Percentiles rank a stretch among this genome's conserved stretches.
These are phyloP conservation scores for Suillus cothurnatus DNA, from an alignment of 768 basidiomycete genomes.

Conservation along the genomic window DNA sequence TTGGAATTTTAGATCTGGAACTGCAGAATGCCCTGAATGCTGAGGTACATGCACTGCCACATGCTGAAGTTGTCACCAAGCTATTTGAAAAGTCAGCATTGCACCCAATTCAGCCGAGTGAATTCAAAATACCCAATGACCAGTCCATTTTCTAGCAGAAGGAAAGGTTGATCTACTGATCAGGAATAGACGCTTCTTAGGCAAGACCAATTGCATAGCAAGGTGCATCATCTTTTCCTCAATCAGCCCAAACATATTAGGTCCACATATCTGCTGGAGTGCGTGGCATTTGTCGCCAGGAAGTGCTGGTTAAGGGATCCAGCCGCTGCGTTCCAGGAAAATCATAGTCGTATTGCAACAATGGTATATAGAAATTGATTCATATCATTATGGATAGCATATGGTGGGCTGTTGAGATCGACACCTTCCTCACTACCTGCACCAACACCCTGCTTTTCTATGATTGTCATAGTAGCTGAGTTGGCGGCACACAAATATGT, in stretches of 20 bases:
- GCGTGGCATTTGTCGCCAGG: slow-evolving; percentile 74
- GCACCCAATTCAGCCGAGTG: neutral
- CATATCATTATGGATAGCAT: slow-evolving; percentile 72
- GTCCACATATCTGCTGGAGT: slow-evolving; percentile 60
- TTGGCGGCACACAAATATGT: slow-evolving; percentile 45
- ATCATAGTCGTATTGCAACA: neutral
- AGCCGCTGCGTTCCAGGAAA: slow-evolving; percentile 36
- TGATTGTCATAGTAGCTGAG: slow-evolving; percentile 8
- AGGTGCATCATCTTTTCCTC: slow-evolving; percentile 67
- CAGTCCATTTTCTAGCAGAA: slow-evolving; percentile 68
- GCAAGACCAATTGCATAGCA: slow-evolving; percentile 53
- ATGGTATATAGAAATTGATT: neutral
- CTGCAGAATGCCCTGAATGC: slow-evolving; percentile 82
- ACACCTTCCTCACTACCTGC: slow-evolving; percentile 49
- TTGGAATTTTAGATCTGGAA: slow-evolving; percentile 85
- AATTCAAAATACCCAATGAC: slow-evolving; percentile 58
- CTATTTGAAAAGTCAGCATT: slow-evolving; percentile 31
- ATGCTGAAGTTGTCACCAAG: slow-evolving; percentile 78
- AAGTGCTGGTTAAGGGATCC: slow-evolving; percentile 55
- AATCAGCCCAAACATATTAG: slow-evolving; percentile 74
- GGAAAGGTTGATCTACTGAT: slow-evolving; percentile 73
- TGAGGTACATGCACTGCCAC: slow-evolving; percentile 73
- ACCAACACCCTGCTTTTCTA: slow-evolving; percentile 50
- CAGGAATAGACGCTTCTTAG: slow-evolving; percentile 68
- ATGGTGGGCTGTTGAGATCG: slow-evolving; percentile 61